Percentiles rank a stretch among this genome's conserved stretches.
These are phyloP conservation scores for Omphalea diandra DNA, from an alignment of 441 rosid species.

Conservation along the genomic window DNA sequence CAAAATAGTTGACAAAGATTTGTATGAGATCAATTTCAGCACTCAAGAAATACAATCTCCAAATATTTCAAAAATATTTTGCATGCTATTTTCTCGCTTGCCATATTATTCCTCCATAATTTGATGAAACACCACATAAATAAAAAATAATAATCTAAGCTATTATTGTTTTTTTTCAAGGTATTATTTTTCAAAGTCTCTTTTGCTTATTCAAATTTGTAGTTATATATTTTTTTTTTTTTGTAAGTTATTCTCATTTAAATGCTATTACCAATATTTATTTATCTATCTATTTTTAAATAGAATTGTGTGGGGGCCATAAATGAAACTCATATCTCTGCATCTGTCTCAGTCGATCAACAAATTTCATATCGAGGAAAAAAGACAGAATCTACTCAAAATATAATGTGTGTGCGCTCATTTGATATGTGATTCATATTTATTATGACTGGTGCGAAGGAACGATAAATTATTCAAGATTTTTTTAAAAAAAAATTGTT, in stretches of 20 bases:
- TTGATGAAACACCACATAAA: background rate
- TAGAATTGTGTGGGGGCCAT: background rate
- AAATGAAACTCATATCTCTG: background rate
- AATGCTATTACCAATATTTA: no score
- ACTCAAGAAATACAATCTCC: background rate
- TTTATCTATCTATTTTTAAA: background rate
- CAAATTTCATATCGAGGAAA: background rate
- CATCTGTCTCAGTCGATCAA: background rate
- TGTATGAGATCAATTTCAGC: background rate
- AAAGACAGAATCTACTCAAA: background rate
- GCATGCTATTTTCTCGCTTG: background rate
- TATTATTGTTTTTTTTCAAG: background rate
- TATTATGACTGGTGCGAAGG: no score
- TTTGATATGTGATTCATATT: conserved; percentile 10
- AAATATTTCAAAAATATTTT: background rate
- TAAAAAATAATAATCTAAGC: background rate
- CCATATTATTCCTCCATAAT: background rate
- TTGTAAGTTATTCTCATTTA: no score
- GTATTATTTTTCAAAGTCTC: background rate
- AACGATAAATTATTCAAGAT: no score
- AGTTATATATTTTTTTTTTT: background rate
- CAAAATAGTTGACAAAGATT: no score
- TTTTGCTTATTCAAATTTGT: background rate
- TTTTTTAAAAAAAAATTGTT: no score
- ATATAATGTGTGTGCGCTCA: background rate